Percentiles rank a stretch among this genome's conserved stretches.
Conservation (phyloP, 1,284 basidiomycete genomes). For the Pseudozyma sp. region DNA sequence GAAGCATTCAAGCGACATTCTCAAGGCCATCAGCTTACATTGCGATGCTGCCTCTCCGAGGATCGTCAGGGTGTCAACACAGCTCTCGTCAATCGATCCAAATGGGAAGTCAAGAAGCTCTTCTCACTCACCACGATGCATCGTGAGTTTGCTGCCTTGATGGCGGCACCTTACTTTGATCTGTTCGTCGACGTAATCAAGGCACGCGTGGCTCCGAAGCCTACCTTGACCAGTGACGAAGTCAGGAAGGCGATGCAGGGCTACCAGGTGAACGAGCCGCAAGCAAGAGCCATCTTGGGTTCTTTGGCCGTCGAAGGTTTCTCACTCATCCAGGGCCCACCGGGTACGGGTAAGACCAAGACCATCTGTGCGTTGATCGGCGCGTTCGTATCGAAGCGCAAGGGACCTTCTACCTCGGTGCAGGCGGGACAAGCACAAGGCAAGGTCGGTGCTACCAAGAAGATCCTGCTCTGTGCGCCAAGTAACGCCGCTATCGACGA, state of each 20-base stretch:
- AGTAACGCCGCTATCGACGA: conserved; percentile 99
- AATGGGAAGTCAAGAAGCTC: conserved; percentile 83
- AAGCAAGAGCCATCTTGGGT: conserved; percentile 87
- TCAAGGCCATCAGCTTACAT: conserved; percentile 71
- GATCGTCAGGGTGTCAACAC: conserved; percentile 69
- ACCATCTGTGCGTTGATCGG: conserved; percentile 96
- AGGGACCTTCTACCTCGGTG: conserved; percentile 38
- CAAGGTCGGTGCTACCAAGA: conserved; percentile 70
- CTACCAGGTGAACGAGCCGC: conserved; percentile 90
- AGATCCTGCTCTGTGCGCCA: conserved; percentile 93
- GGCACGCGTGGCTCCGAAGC: conserved; percentile 74
- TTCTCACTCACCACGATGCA: conserved; percentile 90
- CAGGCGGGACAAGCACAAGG: conserved; percentile 34
- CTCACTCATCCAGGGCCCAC: conserved; percentile 94
- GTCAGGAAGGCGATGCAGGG: conserved; percentile 74
- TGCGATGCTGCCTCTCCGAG: conserved; percentile 70
- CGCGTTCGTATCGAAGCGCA: conserved; percentile 76
- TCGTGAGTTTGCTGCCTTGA: conserved; percentile 89
- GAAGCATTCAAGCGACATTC: conserved; percentile 75
- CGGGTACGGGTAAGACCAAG: conserved; percentile 98
- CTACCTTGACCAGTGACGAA: conserved; percentile 73
- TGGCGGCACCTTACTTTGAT: conserved; percentile 85
- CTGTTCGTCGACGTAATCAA: conserved; percentile 78
- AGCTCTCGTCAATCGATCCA: conserved; percentile 73
- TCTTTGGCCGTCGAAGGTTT: conserved; percentile 83